These are phyloP conservation scores for Aleurites moluccanus DNA, from an alignment of 441 rosid species.

Conservation along the genomic window DNA sequence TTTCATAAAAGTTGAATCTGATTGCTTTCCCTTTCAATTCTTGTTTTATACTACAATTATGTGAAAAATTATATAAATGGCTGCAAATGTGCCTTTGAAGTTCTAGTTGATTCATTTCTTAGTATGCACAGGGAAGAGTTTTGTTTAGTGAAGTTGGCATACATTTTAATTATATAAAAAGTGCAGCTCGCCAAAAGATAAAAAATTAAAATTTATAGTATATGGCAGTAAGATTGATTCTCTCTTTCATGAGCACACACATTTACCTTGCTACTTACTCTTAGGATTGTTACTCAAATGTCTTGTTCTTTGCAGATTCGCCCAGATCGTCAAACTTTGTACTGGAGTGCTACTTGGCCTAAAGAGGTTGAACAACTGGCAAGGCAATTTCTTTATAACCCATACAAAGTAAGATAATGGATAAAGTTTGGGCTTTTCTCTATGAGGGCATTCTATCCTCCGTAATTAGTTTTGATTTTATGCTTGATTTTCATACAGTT, in stretches of 20 bases:
- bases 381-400: conserved; percentile 81
- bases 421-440: not conserved
- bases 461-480: conserved; percentile 11
- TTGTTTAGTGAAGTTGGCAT: not conserved
- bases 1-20: not conserved
- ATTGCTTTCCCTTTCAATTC: not conserved
- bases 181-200: not conserved
- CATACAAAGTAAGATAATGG: conserved; percentile 77
- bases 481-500: not conserved
- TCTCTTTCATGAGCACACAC: not conserved
- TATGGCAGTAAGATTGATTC: not conserved
- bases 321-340: conserved; percentile 93
- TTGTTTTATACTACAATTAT: not conserved
- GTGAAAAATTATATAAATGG: not conserved
- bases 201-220: not conserved
- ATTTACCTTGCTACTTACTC: not conserved
- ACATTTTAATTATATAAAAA: not conserved
- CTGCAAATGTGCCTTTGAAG: not conserved
- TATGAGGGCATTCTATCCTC: not conserved
- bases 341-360: conserved; percentile 99
- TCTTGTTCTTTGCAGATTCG: conserved; percentile 59
- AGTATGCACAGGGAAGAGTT: not conserved
- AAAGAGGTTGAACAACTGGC: conserved; percentile 93
- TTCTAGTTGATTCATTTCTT: not conserved
- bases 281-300: conserved; percentile 17